These are phyloP conservation scores for Triglochin maritima DNA, from an alignment of 106 monocot species.

Conservation along the genomic window DNA sequence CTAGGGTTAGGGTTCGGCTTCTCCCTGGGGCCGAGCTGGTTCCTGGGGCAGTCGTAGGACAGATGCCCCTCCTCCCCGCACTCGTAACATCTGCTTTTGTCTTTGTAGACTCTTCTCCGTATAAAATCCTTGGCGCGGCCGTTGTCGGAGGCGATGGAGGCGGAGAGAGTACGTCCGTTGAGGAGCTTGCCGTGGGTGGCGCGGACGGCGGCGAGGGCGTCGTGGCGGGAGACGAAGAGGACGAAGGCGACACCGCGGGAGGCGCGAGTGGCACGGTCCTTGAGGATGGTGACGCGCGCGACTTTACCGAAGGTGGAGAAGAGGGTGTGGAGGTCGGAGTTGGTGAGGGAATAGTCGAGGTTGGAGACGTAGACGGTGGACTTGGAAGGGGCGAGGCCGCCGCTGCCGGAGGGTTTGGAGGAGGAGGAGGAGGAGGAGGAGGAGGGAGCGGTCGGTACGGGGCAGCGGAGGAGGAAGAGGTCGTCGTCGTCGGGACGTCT, in stretches of 20 bases:
- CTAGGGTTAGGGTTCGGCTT: slow-evolving; percentile 41
- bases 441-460: slow-evolving; percentile 33
- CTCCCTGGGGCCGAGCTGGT: slow-evolving; percentile 79
- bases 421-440: slow-evolving; percentile 9
- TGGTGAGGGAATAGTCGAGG: slow-evolving; percentile 76
- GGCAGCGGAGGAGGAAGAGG: slow-evolving; percentile 59
- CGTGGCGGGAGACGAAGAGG: slow-evolving; percentile 81
- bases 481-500: slow-evolving; percentile 47
- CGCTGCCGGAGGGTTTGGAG: slow-evolving; percentile 24
- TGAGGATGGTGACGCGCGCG: slow-evolving; percentile 86
- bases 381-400: slow-evolving; percentile 89
- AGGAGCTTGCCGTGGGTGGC: slow-evolving; percentile 67
- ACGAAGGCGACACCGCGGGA: slow-evolving; percentile 93
- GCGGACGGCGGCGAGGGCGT: slow-evolving; percentile 48
- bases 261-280: slow-evolving; percentile 55
- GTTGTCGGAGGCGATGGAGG: slow-evolving; percentile 79
- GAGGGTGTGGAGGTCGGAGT: slow-evolving; percentile 94
- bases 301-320: slow-evolving; percentile 98
- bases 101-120: slow-evolving; percentile 62
- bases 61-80: slow-evolving; percentile 91
- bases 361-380: slow-evolving; percentile 93
- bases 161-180: slow-evolving; percentile 71
- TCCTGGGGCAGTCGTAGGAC: slow-evolving; percentile 78
- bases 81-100: slow-evolving; percentile 93
- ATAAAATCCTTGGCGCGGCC: slow-evolving; percentile 91